phyloP scores from a whole-genome alignment of 2,329 filamentous ascomycete species.

The Gnomoniopsis smithogilvyi region DNA sequence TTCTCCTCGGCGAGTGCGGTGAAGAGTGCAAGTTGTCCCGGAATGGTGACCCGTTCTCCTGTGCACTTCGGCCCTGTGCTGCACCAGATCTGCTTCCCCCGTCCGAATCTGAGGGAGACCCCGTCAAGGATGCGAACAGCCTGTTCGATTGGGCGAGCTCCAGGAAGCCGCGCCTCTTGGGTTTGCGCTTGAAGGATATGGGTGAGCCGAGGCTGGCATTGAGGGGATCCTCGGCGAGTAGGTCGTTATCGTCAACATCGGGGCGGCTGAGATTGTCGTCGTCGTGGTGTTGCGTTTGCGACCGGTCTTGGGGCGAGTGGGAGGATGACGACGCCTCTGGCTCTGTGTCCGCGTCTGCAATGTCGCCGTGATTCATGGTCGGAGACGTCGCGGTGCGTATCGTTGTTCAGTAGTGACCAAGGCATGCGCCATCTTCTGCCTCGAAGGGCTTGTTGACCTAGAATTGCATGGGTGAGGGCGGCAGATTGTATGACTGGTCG shows the following conservation, averaged over 20 bases:
- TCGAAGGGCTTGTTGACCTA: constrained; percentile 1
- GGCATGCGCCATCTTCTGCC: constrained; percentile 13
- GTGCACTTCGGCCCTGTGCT: constrained; percentile 5
- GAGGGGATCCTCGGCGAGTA: constrained; percentile 57
- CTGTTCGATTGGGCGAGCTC: constrained; percentile 42
- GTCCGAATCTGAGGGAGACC: constrained; percentile 18
- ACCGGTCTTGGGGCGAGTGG: constrained; percentile 28
- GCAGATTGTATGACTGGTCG: neutral
- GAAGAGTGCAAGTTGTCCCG: constrained; percentile 7
- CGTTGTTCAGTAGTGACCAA: constrained; percentile 6
- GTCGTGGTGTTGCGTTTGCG: constrained; percentile 38
- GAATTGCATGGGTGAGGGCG: neutral
- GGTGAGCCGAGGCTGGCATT: constrained; percentile 45
- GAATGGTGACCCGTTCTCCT: neutral
- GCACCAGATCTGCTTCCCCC: neutral
- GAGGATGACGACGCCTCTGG: constrained; percentile 31
- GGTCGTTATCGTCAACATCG: constrained; percentile 29
- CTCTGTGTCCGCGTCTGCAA: constrained; percentile 10
- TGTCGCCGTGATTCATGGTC: constrained; percentile 19
- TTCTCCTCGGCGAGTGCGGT: constrained; percentile 8
- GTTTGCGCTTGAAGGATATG: constrained; percentile 70
- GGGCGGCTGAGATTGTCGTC: constrained; percentile 36
- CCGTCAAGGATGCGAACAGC: constrained; percentile 46
- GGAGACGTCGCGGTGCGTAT: constrained; percentile 10
- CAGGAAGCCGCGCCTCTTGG: constrained; percentile 43